Evolutionary conservation across 345 rosid species (phyloP).

Genomic region (Aquilaria malaccensis): DNA sequence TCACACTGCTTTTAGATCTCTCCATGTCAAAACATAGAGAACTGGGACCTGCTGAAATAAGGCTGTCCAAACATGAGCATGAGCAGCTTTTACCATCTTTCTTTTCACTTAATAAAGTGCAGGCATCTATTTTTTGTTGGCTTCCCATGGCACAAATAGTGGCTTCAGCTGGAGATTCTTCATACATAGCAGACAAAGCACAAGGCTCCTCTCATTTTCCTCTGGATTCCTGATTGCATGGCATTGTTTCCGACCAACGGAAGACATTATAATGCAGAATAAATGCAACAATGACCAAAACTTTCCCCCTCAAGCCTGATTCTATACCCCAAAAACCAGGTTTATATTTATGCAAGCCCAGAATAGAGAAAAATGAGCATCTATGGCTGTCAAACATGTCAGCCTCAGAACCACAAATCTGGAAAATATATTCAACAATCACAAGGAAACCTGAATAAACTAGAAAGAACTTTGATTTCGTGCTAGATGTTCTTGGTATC

Average conservation of each 20-base stretch:
- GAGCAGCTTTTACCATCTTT: slow-evolving; percentile 31
- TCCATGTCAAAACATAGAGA: slow-evolving; percentile 26
- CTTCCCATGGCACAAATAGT: slow-evolving; percentile 13
- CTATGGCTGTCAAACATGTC: slow-evolving; percentile 96
- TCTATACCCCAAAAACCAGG: slow-evolving; percentile 92
- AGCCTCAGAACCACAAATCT: slow-evolving; percentile 86
- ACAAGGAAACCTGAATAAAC: slow-evolving; percentile 65
- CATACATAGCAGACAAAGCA: slow-evolving; percentile 60
- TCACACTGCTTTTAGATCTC: slow-evolving; percentile 37
- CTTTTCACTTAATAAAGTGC: slow-evolving; percentile 20
- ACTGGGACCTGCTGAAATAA: slow-evolving; percentile 26
- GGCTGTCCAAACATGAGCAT: slow-evolving; percentile 42
- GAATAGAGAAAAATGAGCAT: slow-evolving; percentile 49
- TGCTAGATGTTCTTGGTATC: slow-evolving; percentile 66
- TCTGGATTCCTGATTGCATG: slow-evolving; percentile 29
- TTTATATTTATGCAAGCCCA: slow-evolving; percentile 62
- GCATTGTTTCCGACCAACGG: slow-evolving; percentile 74
- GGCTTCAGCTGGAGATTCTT: slow-evolving; percentile 21
- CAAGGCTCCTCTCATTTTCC: slow-evolving; percentile 81
- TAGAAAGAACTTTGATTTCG: slow-evolving; percentile 71
- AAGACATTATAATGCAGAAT: slow-evolving; percentile 86
- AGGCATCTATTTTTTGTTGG: slow-evolving; percentile 4
- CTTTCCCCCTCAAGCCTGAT: slow-evolving; percentile 82
- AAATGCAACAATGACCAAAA: slow-evolving; percentile 82
- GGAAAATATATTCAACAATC: slow-evolving; percentile 79